Conservation (phyloP, 73 alveolate species). For the Breviolum minutum region DNA sequence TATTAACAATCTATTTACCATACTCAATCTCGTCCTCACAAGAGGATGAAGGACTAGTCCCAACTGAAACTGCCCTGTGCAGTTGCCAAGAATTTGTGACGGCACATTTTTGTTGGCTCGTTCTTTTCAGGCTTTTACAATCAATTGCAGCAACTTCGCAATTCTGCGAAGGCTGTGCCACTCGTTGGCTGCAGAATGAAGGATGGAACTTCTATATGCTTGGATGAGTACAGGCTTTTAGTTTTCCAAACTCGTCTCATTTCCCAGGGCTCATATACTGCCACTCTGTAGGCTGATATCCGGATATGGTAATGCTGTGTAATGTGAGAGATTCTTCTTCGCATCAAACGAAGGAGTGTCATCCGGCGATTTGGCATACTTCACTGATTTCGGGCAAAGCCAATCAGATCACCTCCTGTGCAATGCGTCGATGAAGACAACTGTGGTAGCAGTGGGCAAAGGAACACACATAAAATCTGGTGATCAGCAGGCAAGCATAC, state of each 20-base stretch:
- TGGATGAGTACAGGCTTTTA: not conserved
- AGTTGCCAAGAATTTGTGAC: too few relatives aligned
- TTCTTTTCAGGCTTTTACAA: not conserved
- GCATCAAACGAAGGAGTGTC: not conserved
- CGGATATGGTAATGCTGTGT: not conserved
- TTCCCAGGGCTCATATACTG: not conserved
- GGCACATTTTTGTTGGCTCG: not conserved
- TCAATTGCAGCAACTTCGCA: slow-evolving; percentile 58
- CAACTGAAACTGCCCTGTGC: too few relatives aligned
- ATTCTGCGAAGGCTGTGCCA: slow-evolving; percentile 67
- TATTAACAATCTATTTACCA: too few relatives aligned
- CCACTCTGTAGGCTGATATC: too few relatives aligned
- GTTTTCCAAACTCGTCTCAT: not conserved
- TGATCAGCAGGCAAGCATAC: not conserved
- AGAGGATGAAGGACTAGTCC: too few relatives aligned
- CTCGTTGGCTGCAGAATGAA: slow-evolving; percentile 8
- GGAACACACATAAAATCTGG: too few relatives aligned
- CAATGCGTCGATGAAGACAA: not conserved
- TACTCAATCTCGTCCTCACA: too few relatives aligned
- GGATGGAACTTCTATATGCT: not conserved
- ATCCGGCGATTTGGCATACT: not conserved
- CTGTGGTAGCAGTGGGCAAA: too few relatives aligned
- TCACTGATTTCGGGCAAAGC: not conserved
- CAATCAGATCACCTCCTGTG: slow-evolving; percentile 9
- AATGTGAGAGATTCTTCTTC: not conserved